Evolutionary conservation across 2,329 filamentous ascomycete species (phyloP).

Genomic region (Nemania abortiva): DNA sequence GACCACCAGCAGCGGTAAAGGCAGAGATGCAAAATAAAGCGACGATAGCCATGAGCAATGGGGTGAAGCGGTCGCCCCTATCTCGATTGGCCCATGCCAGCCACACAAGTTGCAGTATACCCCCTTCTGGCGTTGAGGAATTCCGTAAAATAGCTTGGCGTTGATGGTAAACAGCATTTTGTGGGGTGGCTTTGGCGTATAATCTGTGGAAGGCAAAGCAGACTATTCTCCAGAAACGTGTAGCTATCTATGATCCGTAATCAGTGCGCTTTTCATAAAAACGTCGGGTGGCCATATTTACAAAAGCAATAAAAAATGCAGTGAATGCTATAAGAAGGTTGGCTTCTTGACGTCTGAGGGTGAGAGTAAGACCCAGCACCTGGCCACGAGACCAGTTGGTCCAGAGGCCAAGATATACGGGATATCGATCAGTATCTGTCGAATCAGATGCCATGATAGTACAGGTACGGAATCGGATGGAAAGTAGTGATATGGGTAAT

Average conservation of each 20-base stretch:
- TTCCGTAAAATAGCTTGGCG: constrained; percentile 6
- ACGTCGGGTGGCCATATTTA: too few species aligned
- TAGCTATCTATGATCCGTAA: too few species aligned
- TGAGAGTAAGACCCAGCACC: background rate
- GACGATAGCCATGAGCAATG: background rate
- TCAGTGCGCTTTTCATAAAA: too few species aligned
- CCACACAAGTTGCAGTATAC: background rate
- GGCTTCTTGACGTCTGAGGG: background rate
- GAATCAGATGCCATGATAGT: too few species aligned
- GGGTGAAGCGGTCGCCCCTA: background rate
- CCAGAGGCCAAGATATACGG: background rate
- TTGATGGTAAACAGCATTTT: background rate
- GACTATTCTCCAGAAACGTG: background rate
- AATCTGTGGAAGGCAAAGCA: constrained; percentile 4
- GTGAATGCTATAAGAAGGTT: constrained; percentile 9
- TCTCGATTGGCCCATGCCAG: constrained; percentile 5
- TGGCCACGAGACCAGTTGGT: constrained; percentile 13
- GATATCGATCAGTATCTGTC: too few species aligned
- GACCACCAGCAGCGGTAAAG: constrained; percentile 28
- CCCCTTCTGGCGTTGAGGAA: background rate
- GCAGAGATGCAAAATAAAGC: background rate
- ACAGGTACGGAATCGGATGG: too few species aligned
- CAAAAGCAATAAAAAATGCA: constrained; percentile 4
- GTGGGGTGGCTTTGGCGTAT: background rate
- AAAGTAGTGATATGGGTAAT: too few species aligned